Evolutionary conservation across 352 stramenopile genomes (phyloP), one percentile per base, ranked within the genome.

Genomic region (Pythium oligandrum): DNA sequence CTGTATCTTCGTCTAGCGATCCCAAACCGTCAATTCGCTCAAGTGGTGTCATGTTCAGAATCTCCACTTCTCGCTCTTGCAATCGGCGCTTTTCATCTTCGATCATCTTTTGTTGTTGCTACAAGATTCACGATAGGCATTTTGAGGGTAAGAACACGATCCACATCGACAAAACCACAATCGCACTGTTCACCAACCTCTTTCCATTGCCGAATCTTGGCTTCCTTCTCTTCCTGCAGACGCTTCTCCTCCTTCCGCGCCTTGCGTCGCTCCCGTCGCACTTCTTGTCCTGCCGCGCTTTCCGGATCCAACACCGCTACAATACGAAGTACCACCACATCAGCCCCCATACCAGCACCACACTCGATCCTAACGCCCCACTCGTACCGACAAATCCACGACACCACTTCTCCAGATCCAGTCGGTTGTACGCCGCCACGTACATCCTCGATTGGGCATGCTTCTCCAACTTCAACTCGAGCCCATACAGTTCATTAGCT

Each of bases 331-430:
- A 43, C 37, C 17, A 17, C n/a, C 49, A 8, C 17, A 39, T 48
- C 36, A 17, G 31, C 37, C 3, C n/a, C 34, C 12, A 37, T 35
- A 8, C 9, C n/a, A 30, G 17, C 44, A 32, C 9, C 4, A 11
- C 5, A 17, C 10, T 52, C 44, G 3, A 38, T 5, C 26, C 4
- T 51, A 26, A 26, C 17, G 17, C 38, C 5, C 17, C 36, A 59
- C 12, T 61, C 66, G 44, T 45, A 83, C 73, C 73, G 40, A 88
- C 53, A 43, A 91, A 80, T 1, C 68, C 81, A 39, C 79, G 78
- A 60, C 79, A 90, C 83, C 83, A 93, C 47, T 89, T 87, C 31
- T 92, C 82, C 3, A 90, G 53, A 59, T 93, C 83, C 40, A 91
- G 57, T 44, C 83, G 83, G 66, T 93, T 93, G 40, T 87, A 86